Conservation (phyloP, 495 filamentous ascomycete genomes). For the Annulohypoxylon bovei region DNA sequence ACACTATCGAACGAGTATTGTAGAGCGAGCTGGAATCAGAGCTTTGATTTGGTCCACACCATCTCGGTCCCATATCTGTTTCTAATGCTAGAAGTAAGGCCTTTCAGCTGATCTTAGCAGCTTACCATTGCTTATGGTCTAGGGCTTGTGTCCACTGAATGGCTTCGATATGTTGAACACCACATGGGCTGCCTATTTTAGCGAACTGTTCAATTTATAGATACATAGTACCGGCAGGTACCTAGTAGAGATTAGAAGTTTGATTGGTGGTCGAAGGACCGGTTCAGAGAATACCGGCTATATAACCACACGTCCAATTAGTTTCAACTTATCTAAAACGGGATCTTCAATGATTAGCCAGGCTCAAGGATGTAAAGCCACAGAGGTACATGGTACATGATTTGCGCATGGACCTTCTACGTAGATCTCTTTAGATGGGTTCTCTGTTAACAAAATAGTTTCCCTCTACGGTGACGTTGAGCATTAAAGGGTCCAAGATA, state of each 20-base stretch:
- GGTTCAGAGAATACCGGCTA: background rate
- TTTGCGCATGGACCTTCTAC: constrained; percentile 1
- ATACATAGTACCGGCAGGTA: background rate
- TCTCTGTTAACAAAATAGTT: constrained; percentile 3
- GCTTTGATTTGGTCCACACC: constrained; percentile 9
- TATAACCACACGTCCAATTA: constrained; percentile 3
- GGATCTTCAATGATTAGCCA: background rate
- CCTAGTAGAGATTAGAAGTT: constrained; percentile 8
- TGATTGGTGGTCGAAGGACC: constrained; percentile 2
- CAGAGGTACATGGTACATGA: constrained; percentile 4
- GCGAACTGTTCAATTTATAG: background rate
- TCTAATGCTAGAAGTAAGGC: background rate
- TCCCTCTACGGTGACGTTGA: background rate
- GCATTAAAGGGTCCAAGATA: background rate
- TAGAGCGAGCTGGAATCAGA: constrained; percentile 20
- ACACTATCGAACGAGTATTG: constrained; percentile 1
- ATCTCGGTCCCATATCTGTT: background rate
- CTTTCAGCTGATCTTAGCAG: constrained; percentile 22
- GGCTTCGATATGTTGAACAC: background rate
- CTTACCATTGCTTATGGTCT: background rate
- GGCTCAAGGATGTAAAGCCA: constrained; percentile 3
- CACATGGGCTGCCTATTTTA: constrained; percentile 2
- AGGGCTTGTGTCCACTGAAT: background rate
- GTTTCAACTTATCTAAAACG: background rate
- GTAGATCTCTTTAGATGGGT: background rate